Base-by-base conservation (phyloP, 371 early-diverging fungal species). In the Mortierella sp. region DNA sequence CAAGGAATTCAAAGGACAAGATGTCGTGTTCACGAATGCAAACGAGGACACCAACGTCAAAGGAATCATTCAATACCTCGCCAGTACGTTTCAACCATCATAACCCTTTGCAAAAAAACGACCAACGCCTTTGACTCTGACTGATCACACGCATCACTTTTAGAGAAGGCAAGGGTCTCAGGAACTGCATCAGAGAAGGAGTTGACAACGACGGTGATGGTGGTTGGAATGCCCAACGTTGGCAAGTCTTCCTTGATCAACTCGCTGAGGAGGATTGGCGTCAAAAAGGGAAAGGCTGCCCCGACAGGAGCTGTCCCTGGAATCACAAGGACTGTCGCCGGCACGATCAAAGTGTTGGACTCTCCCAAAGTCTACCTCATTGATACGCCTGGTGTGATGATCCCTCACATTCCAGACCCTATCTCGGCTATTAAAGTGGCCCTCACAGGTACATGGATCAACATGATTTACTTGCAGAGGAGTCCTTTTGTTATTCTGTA, bases 181-280 rank as follows among this genome's bases (percentile, higher is more conserved):
- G 65, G 70, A 18, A 70, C 70, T 30, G 78, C 78, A 18, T 60
- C 78, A 2, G 66, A 70, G 14, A 70, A 76, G 27, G 72, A 70
- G 23, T 34, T 78, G 19, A 67, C 72, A 0, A 74, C 76, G 1
- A 90, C 83, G 1, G 82, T 95, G 34, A 92, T 98, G 86, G 88
- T 97, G 2, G 94, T 97, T 0, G 98, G 98, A 5, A 91, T 96
- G 89, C 98, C 98, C 1, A 98, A 98, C 70, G 97, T 96, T 26
- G 98, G 98, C 16, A 98, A 98, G 71, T 95, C 95, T 0, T 90
- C 96, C 18, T 61, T 98, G 50, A 93, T 96, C 64, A 98, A 98
- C 66, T 84, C 94, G 0, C 72, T 98, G 57, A 79, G 98, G 41
- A 76, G 89, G 42, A 81, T 89, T 23, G 94, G 93, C 12, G 81